Evolutionary conservation across 2,329 filamentous ascomycete species (phyloP).

Genomic region (Nigrospora sphaerica): DNA sequence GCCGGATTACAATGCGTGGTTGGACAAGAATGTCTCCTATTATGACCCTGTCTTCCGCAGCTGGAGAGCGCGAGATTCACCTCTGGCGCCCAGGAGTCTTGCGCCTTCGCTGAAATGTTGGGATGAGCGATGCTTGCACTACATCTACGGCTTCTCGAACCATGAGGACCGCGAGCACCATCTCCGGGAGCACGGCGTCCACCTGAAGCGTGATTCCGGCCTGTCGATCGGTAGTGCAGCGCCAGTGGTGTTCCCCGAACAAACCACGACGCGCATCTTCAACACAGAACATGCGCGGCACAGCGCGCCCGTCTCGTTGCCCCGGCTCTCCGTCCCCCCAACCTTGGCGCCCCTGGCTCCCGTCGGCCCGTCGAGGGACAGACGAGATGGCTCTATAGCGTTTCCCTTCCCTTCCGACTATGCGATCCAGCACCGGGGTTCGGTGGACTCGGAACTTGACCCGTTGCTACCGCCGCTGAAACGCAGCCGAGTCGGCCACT

Average conservation of each 20-base stretch:
- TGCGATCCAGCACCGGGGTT: slow-evolving; percentile 27
- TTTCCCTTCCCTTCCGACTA: slow-evolving; percentile 34
- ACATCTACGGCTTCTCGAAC: slow-evolving; percentile 49
- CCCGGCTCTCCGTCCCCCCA: slow-evolving; percentile 25
- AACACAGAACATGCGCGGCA: slow-evolving; percentile 25
- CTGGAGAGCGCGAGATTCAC: slow-evolving; percentile 29
- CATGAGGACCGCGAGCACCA: slow-evolving; percentile 45
- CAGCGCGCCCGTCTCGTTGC: slow-evolving; percentile 32
- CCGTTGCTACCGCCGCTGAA: slow-evolving; percentile 48
- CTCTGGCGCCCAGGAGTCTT: slow-evolving; percentile 25
- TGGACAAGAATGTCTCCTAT: slow-evolving; percentile 42
- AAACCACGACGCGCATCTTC: slow-evolving; percentile 18
- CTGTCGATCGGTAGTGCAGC: slow-evolving; percentile 31
- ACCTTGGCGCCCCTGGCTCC: slow-evolving; percentile 27
- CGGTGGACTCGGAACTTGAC: slow-evolving; percentile 40
- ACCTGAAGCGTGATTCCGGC: slow-evolving; percentile 36
- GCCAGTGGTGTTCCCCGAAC: slow-evolving; percentile 26
- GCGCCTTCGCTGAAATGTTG: slow-evolving; percentile 43
- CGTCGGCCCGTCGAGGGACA: slow-evolving; percentile 26
- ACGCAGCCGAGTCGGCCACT: slow-evolving; percentile 42
- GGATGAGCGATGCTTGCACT: slow-evolving; percentile 48
- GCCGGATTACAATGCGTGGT: slow-evolving; percentile 41
- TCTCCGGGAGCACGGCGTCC: slow-evolving; percentile 34
- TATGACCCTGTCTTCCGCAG: slow-evolving; percentile 40
- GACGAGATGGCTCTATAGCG: slow-evolving; percentile 30